phyloP scores from a whole-genome alignment of 352 stramenopile species.

The Phytophthora megakarya region DNA sequence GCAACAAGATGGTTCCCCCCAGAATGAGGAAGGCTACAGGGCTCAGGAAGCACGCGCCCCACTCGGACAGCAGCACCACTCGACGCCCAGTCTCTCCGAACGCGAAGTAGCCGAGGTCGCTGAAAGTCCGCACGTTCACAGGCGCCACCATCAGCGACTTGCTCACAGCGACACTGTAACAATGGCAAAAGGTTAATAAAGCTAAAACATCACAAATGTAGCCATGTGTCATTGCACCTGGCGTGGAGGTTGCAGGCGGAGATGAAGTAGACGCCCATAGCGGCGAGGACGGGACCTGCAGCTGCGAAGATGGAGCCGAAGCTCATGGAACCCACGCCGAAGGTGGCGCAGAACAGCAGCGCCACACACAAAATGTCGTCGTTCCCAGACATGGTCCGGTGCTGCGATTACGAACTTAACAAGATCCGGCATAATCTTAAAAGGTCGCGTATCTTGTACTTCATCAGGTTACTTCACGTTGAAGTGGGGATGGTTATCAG shows the following conservation, averaged over 20 bases:
- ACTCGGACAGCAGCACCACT: constrained; percentile 61
- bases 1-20: constrained; percentile 62
- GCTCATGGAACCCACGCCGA: constrained; percentile 75
- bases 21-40: constrained; percentile 79
- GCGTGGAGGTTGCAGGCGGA: constrained; percentile 80
- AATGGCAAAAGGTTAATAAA: neutral
- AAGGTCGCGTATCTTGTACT: too few species aligned
- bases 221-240: constrained; percentile 29
- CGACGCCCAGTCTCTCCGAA: constrained; percentile 55
- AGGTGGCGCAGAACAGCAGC: constrained; percentile 77
- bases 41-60: constrained; percentile 63
- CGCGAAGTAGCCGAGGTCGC: constrained; percentile 69
- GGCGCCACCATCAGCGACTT: constrained; percentile 59
- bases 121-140: constrained; percentile 68
- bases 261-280: constrained; percentile 72
- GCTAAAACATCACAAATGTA: too few species aligned
- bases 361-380: constrained; percentile 66
- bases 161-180: constrained; percentile 56
- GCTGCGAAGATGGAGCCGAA: constrained; percentile 71
- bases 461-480: too few species aligned
- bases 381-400: constrained; percentile 20
- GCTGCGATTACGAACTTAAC: neutral
- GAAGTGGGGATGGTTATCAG: too few species aligned
- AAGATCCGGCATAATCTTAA: neutral
- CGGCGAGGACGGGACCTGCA: constrained; percentile 56